Base-by-base conservation (phyloP, 192 early-diverging fungal genomes). In the Spizellomyces sp. region DNA sequence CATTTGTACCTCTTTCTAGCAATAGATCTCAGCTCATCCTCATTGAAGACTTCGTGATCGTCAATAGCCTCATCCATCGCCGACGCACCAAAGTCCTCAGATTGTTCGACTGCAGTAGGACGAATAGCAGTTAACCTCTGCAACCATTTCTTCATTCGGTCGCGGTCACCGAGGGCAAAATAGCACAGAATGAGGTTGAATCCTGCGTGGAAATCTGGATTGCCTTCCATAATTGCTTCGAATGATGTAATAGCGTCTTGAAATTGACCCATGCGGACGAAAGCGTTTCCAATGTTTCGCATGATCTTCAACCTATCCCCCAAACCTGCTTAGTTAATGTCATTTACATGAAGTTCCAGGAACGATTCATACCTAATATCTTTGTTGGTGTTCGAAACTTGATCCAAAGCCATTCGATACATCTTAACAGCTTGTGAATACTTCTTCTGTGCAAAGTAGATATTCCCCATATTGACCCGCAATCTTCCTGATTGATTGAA, bases 331-430 rank as follows among this genome's bases (percentile, higher is more conserved):
- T 15, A 9, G 15, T 74, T 4, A 74, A 14, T 36, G 27, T 3
- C 3, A 3, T 3, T 36, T 0, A 36, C 27, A 36, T 36, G 1
- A 36, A 36, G 12, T 67, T 72, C 48, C 17, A 65, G 12, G n/a
- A 67, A 56, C 19, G 42, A 64, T 4, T 14, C 65, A 17, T 59
- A 86, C 81, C 84, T 55, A 22, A 88, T 81, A n/a, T 86, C 84
- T 48, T 74, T 60, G 65, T 88, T 86, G 9, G 78, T 67, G 60
- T 80, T 84, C 10, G 86, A 78, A 47, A 88, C 83, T 64, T 88
- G 86, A 60, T 88, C 86, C 55, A 88, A 67, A 45, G 86, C 86
- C 86, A 88, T 88, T 8, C 86, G 75, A 66, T 88, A 88, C 86
- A 88, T 88, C 73, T 88, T 88, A 43, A 88, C 75, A 5, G 86